Percentiles rank a stretch among this genome's conserved stretches.
These are phyloP conservation scores for Emydomyces testavorans DNA, from an alignment of 2,329 filamentous ascomycete genomes.

Conservation along the genomic window DNA sequence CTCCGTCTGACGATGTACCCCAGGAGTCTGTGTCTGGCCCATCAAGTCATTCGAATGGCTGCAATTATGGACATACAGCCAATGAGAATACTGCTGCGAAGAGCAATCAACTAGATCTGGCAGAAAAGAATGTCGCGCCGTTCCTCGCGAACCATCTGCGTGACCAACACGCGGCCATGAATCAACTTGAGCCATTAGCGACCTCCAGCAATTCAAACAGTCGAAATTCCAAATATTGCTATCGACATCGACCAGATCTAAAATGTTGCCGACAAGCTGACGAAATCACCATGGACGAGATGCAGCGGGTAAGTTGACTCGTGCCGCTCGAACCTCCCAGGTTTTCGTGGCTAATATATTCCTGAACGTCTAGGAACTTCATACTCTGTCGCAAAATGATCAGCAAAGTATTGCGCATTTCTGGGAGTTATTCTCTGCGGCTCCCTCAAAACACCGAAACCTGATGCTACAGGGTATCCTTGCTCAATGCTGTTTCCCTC, in stretches of 20 bases:
- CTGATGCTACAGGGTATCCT: constrained; percentile 95
- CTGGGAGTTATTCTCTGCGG: constrained; percentile 95
- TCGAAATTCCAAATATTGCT: constrained; percentile 84
- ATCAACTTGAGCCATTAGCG: constrained; percentile 13
- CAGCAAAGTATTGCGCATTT: constrained; percentile 94
- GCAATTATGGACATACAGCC: neutral
- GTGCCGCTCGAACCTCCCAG: too few relatives aligned
- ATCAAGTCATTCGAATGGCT: neutral
- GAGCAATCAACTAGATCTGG: neutral
- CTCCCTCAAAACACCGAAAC: constrained; percentile 83
- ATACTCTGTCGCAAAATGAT: constrained; percentile 67
- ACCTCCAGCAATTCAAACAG: constrained; percentile 27
- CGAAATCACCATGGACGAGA: constrained; percentile 88
- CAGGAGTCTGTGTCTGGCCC: neutral
- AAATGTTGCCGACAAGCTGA: constrained; percentile 89
- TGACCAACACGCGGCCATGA: constrained; percentile 59
- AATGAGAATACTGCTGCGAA: neutral
- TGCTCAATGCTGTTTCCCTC: constrained; percentile 93
- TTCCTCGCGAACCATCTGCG: constrained; percentile 83
- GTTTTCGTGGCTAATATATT: constrained; percentile 24
- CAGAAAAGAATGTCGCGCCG: constrained; percentile 65
- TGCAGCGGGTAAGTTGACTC: constrained; percentile 58
- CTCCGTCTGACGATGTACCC: neutral
- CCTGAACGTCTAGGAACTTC: constrained; percentile 52
- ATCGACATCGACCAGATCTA: constrained; percentile 83